phyloP scores from a whole-genome alignment of 768 basidiomycete species.

The Chiua virens region DNA sequence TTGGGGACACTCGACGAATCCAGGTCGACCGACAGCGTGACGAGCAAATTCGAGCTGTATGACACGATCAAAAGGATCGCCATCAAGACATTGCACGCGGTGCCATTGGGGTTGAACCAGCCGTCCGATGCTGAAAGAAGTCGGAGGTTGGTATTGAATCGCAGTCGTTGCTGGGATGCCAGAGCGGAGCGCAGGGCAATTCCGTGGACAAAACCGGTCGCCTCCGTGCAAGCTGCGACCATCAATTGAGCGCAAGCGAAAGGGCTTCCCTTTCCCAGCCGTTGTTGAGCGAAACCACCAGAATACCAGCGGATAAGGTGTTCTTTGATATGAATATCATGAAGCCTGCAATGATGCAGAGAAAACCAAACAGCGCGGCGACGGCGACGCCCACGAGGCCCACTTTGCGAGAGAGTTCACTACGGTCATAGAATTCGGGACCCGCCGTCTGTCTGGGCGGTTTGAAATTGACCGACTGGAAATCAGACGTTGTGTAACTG shows the following conservation, averaged over 20 bases:
- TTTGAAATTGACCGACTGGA: conserved; percentile 21
- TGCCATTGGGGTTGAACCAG: conserved; percentile 24
- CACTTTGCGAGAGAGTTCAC: conserved; percentile 22
- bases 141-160: conserved; percentile 32
- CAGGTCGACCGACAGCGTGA: conserved; percentile 16
- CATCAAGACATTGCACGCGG: conserved; percentile 21
- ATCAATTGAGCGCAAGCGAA: conserved; percentile 27
- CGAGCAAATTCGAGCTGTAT: conserved; percentile 28
- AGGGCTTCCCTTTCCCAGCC: conserved; percentile 20
- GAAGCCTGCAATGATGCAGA: conserved; percentile 25
- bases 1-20: conserved; percentile 9
- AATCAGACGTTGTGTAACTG: conserved; percentile 15
- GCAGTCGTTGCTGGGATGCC: conserved; percentile 22
- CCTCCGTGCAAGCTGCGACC: conserved; percentile 28
- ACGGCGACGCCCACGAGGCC: conserved; percentile 25
- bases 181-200: conserved; percentile 29
- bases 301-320: conserved; percentile 23
- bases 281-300: conserved; percentile 17
- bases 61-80: conserved; percentile 30
- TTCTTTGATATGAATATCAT: conserved; percentile 23
- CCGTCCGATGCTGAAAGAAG: conserved; percentile 24
- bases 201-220: conserved; percentile 29
- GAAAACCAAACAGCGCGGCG: conserved; percentile 19
- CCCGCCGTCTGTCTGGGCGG: conserved; percentile 19
- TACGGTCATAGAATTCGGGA: conserved; percentile 30